Evolutionary conservation across 1,284 basidiomycete genomes (phyloP).

Genomic region (Erythrobasidium hasegawianum): DNA sequence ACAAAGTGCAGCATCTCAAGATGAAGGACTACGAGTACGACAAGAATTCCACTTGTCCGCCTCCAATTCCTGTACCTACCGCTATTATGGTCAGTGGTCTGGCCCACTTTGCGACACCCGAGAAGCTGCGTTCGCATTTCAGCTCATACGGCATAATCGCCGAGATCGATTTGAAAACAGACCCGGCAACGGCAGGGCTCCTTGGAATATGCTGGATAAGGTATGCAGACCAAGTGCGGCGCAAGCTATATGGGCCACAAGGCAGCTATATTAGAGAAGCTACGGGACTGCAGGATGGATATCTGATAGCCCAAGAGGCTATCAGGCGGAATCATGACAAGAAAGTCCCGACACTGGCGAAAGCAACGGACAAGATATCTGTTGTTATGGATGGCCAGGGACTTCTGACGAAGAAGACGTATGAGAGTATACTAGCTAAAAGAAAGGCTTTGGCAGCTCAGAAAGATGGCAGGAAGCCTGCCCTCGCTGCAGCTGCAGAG

Average conservation of each 20-base stretch:
- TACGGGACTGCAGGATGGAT: conserved; percentile 47
- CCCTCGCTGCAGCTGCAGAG: no score
- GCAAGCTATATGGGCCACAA: conserved; percentile 35
- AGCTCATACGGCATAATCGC: conserved; percentile 63
- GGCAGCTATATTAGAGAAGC: conserved; percentile 35
- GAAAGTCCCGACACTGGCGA: conserved; percentile 49
- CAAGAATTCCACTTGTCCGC: conserved; percentile 64
- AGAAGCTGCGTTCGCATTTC: conserved; percentile 67
- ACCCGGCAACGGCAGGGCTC: conserved; percentile 71
- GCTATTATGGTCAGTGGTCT: conserved; percentile 71
- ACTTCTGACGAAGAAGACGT: neutral
- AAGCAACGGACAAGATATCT: conserved; percentile 40
- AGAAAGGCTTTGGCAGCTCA: neutral
- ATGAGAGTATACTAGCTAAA: neutral
- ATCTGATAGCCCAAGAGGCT: conserved; percentile 47
- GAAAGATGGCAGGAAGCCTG: no score
- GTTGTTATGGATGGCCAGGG: conserved; percentile 24
- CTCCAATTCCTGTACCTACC: conserved; percentile 62
- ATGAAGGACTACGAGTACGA: conserved; percentile 70
- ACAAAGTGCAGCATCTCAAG: conserved; percentile 37
- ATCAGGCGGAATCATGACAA: conserved; percentile 50
- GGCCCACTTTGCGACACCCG: conserved; percentile 65
- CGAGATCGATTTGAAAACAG: conserved; percentile 73
- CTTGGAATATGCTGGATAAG: conserved; percentile 78
- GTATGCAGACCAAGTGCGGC: conserved; percentile 53